Evolutionary conservation across 2,329 filamentous ascomycete genomes (phyloP), one percentile per base, ranked within the genome.

Genomic region (Fusarium pilosicola): DNA sequence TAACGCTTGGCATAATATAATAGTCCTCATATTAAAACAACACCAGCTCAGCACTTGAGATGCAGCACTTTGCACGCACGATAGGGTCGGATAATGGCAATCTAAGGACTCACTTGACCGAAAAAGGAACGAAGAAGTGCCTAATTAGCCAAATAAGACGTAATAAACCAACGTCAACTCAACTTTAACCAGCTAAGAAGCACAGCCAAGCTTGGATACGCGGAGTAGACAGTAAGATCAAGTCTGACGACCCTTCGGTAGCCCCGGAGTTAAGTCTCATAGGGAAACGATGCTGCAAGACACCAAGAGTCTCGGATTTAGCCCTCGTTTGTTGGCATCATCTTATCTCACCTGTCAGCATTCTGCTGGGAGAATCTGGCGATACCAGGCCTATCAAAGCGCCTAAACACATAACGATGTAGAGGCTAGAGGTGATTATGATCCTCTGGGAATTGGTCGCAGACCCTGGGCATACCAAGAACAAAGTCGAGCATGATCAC

Each of bases 221-320:
- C 44, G 42, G 41, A 60, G 52, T 11, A 18, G 34, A 57, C 46
- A 68, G 71, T 73, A 63, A 73, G 65, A 77, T 51, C 32, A 49
- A 30, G 45, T 59, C 74, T 70, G 62, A 62, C 62, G 20, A 38
- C 65, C 73, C 59, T 48, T 63, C 74, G 71, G 74, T 48, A 60
- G 41, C 38, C 51, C 62, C 75, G 75, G 75, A 77, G 61, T 76
- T 77, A 75, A 75, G 72, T 39, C 46, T 54, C 11, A 52, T 18
- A 54, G 41, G 52, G 20, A 28, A 52, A 65, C 15, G 24, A 58
- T 34, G 38, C 45, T 54, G 44, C 28, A 70, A 51, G 39, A 51
- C 38, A 42, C 26, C 41, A 52, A 36, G 45, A 30, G 41, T 15
- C 38, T 58, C 48, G 62, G 56, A 38, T 24, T 65, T 51, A 32